Conservation (phyloP, 257 asterid species). For the Penstemon eatonii region DNA sequence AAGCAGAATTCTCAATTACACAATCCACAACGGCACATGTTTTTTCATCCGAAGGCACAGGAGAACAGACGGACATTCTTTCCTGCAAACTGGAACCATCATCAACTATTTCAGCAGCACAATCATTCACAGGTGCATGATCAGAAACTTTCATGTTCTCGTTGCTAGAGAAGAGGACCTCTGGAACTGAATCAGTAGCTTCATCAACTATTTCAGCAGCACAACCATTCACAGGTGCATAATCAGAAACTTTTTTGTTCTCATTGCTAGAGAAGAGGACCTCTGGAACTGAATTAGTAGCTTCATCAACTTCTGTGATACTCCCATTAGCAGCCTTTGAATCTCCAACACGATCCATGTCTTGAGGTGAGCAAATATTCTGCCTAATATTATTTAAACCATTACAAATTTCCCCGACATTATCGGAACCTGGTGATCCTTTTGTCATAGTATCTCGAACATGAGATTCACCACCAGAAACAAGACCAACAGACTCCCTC, state of each 20-base stretch:
- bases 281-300: conserved; percentile 29
- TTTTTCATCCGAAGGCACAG: conserved; percentile 34
- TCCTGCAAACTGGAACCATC: conserved; percentile 29
- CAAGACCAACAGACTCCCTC: conserved; percentile 32
- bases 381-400: conserved; percentile 21
- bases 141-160: conserved; percentile 25
- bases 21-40: conserved; percentile 21
- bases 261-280: conserved; percentile 22
- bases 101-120: conserved; percentile 27
- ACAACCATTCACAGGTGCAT: conserved; percentile 20
- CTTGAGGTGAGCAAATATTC: conserved; percentile 21
- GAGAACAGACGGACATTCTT: conserved; percentile 30
- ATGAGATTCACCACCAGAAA: conserved; percentile 25
- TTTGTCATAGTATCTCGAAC: conserved; percentile 30
- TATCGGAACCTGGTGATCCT: conserved; percentile 32
- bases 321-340: conserved; percentile 23
- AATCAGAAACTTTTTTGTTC: conserved; percentile 25
- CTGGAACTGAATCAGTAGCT: conserved; percentile 23
- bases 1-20: conserved; percentile 31
- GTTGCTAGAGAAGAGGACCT: conserved; percentile 25
- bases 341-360: conserved; percentile 35
- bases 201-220: conserved; percentile 28
- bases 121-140: conserved; percentile 19
- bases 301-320: conserved; percentile 29
- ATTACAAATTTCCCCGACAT: conserved; percentile 30